Evolutionary conservation across 2,329 filamentous ascomycete species (phyloP).

Genomic region (Cladophialophora carrionii): DNA sequence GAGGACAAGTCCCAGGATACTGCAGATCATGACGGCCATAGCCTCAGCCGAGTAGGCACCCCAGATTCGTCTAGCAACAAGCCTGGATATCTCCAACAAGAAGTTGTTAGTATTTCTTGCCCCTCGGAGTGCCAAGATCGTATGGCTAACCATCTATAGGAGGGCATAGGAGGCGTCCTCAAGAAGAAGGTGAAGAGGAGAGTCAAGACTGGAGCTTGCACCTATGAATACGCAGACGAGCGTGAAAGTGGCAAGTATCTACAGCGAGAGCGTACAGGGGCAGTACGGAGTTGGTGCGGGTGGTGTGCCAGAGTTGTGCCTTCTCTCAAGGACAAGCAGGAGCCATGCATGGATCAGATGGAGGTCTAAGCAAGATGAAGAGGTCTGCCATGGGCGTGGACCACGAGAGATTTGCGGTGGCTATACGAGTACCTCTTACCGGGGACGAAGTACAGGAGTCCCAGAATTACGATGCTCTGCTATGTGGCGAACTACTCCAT

Average conservation of each 20-base stretch:
- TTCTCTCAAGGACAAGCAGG: constrained; percentile 52
- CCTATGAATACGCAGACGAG: constrained; percentile 84
- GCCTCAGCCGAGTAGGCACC: constrained; percentile 24
- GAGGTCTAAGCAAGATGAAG: not conserved
- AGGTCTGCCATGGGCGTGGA: not conserved
- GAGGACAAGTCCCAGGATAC: constrained; percentile 61
- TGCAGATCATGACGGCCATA: constrained; percentile 48
- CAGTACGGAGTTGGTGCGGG: constrained; percentile 80
- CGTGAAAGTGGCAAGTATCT: constrained; percentile 67
- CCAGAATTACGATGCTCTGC: not conserved
- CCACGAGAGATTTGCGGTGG: not conserved
- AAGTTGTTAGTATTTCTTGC: constrained; percentile 57
- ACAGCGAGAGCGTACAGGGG: constrained; percentile 68
- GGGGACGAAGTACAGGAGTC: not conserved
- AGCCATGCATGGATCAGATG: constrained; percentile 18
- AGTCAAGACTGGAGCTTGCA: constrained; percentile 78
- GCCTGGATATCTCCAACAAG: constrained; percentile 79
- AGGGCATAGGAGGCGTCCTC: constrained; percentile 83
- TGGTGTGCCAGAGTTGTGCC: constrained; percentile 84
- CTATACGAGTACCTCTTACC: not conserved
- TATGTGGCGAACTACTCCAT: not conserved
- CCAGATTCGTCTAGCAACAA: constrained; percentile 43
- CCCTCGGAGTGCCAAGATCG: not conserved
- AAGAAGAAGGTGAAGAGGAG: constrained; percentile 87
- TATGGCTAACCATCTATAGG: constrained; percentile 42